Conservation (phyloP, 2,329 filamentous ascomycete species). For the Neonectria faginata region DNA sequence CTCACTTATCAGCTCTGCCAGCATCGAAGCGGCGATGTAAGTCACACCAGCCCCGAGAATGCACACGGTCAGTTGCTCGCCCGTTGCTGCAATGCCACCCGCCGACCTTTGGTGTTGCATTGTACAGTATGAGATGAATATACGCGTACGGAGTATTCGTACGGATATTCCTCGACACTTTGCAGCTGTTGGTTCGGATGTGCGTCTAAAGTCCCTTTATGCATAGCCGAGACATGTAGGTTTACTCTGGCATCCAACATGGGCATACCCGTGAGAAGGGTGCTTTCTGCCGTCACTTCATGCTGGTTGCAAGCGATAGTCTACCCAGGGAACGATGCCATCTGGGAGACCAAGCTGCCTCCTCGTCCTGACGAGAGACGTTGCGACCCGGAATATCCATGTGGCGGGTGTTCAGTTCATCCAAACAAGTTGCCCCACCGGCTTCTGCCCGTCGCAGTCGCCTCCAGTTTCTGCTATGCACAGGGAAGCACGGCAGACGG, state of each 20-base stretch:
- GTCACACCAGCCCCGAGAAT: constrained; percentile 13
- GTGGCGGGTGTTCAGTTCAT: neutral
- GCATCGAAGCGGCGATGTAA: constrained; percentile 1
- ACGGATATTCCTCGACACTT: neutral
- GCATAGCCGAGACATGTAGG: constrained; percentile 1
- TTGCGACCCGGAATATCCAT: neutral
- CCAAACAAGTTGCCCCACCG: constrained; percentile 5
- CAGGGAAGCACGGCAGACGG: constrained; percentile 1
- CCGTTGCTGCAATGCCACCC: constrained; percentile 3
- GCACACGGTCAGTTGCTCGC: constrained; percentile 9
- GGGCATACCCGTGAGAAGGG: neutral
- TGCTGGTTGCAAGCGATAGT: neutral
- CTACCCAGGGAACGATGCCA: neutral
- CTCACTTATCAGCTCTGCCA: constrained; percentile 11
- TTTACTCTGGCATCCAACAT: neutral
- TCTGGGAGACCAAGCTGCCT: neutral
- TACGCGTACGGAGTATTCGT: neutral
- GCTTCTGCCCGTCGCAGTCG: neutral
- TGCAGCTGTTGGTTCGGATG: neutral
- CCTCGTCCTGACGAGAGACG: neutral
- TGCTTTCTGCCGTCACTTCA: neutral
- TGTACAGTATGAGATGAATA: neutral
- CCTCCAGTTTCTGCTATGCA: neutral
- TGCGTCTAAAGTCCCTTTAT: neutral
- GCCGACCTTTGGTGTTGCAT: neutral